Evolutionary conservation across 768 basidiomycete species (phyloP), one percentile per base, ranked within the genome.

Genomic region (Coprinopsis cinerea): DNA sequence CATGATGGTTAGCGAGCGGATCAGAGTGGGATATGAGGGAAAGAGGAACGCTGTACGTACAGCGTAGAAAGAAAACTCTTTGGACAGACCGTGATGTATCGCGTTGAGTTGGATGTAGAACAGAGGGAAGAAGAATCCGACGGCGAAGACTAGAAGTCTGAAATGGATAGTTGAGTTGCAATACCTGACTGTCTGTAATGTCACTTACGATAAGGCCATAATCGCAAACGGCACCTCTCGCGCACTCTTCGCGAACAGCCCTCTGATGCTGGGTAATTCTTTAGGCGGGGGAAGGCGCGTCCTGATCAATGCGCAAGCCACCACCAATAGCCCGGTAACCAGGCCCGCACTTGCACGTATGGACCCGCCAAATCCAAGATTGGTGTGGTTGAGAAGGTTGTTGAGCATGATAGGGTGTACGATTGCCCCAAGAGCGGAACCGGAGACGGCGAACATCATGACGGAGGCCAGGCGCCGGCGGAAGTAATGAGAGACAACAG

Each of bases 361-460:
- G 22, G 55, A 47, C 4, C 43, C 46, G 7, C 45, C 55, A 40
- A 57, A 61, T 9, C 54, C 54, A 9, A 55, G 4, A 17, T 37
- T 40, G 15, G n/a, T 25, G 10, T 41, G 17, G 15, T 35, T 40
- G 47, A 70, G 63, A 20, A 73, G 65, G 36, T 77, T 70, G 58
- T 82, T 80, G 39, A 82, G 61, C 68, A 79, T 70, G 51, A 78
- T 74, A 2, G 76, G 74, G 52, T 74, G 73, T 2, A 79, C 55
- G 18, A 77, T 50, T 1, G 60, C 62, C 10, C 66, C 66, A 13
- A 66, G 56, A 2, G 61, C 57, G 4, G 60, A 59, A 5, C 60
- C 64, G 15, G 63, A 47, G 14, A 56, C 53, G 36, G 55, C 57
- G n/a, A 63, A 53, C 9, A 76, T 71, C 62, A 77, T 76, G 0